Evolutionary conservation across 116 monocot genomes (phyloP), one percentile per base, ranked within the genome.

Genomic region (Papilionanthe hybrid): DNA sequence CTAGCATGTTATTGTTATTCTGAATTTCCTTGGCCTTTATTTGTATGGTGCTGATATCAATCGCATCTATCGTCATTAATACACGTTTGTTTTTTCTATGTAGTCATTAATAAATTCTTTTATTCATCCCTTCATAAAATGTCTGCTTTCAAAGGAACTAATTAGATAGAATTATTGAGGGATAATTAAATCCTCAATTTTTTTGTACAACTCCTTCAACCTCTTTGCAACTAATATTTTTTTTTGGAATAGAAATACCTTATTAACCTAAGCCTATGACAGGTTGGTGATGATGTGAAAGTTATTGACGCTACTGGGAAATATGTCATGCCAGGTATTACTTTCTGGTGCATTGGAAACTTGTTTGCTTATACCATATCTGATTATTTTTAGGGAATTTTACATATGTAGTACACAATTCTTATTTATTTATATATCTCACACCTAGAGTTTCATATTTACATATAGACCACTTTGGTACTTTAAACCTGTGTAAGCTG

Each of bases 241-340:
- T 60, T 3, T 60, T 23, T 60, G 18, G 60, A 22, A 63, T 63
- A 6, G 63, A 25, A 53, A 53, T 53, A 53, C 17, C 53, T 53
- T 22, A 25, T 23, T 23, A 23, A 23, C 53, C 53, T 28, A 56
- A 75, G 11, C 68, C 15, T 75, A 42, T 29, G 77, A 28, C 77
- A 98, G 98, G 93, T 91, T 75, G 75, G 81, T 83, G 91, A 93
- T 87, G 93, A 98, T 48, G 91, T 88, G 25, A 90, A 80, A 60
- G 80, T 98, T 81, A 79, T 98, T 84, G 94, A 98, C 87, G 98
- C 98, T 12, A 86, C 88, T 65, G 98, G 94, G 72, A 98, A 93
- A 72, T 98, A 93, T 82, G 98, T 98, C 55, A 98, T 98, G 98
- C 98, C 98, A 91, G 97, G 97, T 96, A 37, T 86, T 55, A 9